Evolutionary conservation across 2,329 filamentous ascomycete species (phyloP), one percentile per base, ranked within the genome.

Genomic region (Aspergillus amoenus): DNA sequence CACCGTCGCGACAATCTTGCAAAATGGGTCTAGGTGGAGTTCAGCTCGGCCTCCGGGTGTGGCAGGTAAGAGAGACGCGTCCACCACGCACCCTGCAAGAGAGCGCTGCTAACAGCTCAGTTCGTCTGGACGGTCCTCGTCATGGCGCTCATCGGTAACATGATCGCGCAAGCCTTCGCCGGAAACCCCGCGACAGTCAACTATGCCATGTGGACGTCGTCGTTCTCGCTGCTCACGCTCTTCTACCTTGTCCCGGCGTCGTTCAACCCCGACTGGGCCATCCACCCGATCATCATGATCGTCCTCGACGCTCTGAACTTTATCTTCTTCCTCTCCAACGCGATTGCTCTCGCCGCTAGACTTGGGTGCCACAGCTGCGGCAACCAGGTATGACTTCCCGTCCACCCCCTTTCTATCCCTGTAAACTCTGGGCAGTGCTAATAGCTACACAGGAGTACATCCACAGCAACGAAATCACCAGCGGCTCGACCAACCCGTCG

Each of bases 121-220:
- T 83, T 87, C 72, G 49, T 86, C 66, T 86, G 80, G 75, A 78
- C 83, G 34, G 69, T 87, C 56, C 78, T 88, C 66, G 72, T 87
- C 67, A 83, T 87, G 76, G 78, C 83, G 12, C 77, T 88, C 45
- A 70, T 85, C 64, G 85, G 84, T 64, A 85, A 87, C 77, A 85
- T 86, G 77, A 84, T 88, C 68, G 76, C 78, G 51, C 74, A 79
- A 40, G 73, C 79, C 4, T 75, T 74, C 57, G 66, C 75, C 52
- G 82, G 84, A 27, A 83, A 84, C 65, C 81, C 84, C 2, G 76
- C 81, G 21, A 78, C 84, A 51, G 76, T 88, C 74, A 82, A 83
- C 70, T 83, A 79, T 67, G 65, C 73, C 60, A 80, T 82, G 69
- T 82, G 27, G 27, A 30, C 27, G 27, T 80, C 61, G 68, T 73